Conservation (phyloP, 345 rosid genomes). For the Linum lewisii region DNA sequence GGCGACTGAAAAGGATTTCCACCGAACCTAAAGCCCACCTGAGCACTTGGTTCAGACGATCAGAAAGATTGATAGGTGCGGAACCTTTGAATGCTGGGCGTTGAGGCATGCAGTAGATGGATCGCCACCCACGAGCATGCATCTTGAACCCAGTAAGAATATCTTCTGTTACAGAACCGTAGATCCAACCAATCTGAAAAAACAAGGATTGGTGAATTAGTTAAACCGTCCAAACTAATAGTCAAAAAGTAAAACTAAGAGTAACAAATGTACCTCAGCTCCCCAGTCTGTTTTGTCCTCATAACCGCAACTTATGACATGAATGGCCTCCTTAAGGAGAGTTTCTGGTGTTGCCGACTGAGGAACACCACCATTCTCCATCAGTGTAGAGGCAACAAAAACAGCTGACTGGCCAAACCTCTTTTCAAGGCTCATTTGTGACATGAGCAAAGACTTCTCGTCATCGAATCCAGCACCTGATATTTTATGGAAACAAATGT, state of each 20-base stretch:
- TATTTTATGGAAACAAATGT: background rate
- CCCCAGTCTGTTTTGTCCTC: background rate
- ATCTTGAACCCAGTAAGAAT: background rate
- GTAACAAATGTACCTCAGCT: background rate
- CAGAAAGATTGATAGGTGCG: too few species aligned
- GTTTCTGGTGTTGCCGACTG: slow-evolving; percentile 1
- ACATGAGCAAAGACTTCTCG: slow-evolving; percentile 4
- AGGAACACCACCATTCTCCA: slow-evolving; percentile 5
- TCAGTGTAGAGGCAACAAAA: slow-evolving; percentile 4
- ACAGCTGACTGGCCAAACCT: slow-evolving; percentile 4
- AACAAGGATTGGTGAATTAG: background rate
- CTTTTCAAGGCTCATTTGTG: slow-evolving; percentile 3
- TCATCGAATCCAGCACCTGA: slow-evolving; percentile 6
- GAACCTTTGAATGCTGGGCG: background rate
- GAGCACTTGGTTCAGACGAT: background rate
- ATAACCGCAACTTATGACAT: background rate
- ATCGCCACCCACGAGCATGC: slow-evolving; percentile 1
- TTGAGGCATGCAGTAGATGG: slow-evolving; percentile 1
- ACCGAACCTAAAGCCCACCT: slow-evolving; percentile 1
- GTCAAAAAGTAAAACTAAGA: too few species aligned
- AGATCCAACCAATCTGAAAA: slow-evolving; percentile 1
- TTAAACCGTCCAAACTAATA: too few species aligned
- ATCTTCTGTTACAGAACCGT: background rate
- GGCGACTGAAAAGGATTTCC: slow-evolving; percentile 1
- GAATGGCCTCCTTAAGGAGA: slow-evolving; percentile 1